Base-by-base conservation (phyloP, 2,329 filamentous ascomycete genomes). In the Botrytis galanthina region DNA sequence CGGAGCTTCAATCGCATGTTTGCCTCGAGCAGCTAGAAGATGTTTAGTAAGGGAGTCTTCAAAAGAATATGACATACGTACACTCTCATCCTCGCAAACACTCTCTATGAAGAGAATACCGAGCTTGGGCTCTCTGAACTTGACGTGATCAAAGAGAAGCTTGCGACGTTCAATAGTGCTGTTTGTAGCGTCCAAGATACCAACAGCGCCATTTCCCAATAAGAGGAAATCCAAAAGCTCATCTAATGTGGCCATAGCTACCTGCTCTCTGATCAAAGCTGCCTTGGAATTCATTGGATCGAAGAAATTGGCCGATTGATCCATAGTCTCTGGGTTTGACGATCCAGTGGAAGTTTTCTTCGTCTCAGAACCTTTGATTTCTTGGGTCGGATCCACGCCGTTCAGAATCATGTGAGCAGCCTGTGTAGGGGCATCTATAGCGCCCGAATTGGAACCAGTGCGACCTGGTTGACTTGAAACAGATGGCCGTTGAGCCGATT, bases 1-100 rank as follows among this genome's bases (percentile, higher is more conserved):
- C 93, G 97, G 10, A 98, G 89, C 85, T 98, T 98, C 75, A 98
- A 85, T 42, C 95, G 94, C 94, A 98, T 98, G 80, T 98, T 98
- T 29, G 95, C 93, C 82, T 98, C 95, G 54, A 98, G 86, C 39
- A 98, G 85, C 82, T 90, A 75, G 12, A 51, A 42, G 16, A 67
- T 32, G 22, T 14, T 54, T 42, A 64, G 46, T 6, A 22, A 66
- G 54, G 32, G 18, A 20, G n/a, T 46, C 5, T 7, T n/a, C 12
- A 46, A 26, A 14, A 37, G n/a, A 44, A 42, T 16, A 48, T 60
- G 29, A 9, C 20, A 61, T 64, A 80, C 83, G 79, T 75, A 88
- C 86, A 77, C 89, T 89, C 74, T 93, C 87, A 78, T 98, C 95
- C 75, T 94, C 87, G 82, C 96, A 99, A 70, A 97, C 92, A 79